Conservation (phyloP, 129 eudicot genomes). For the Tagetes patula region DNA sequence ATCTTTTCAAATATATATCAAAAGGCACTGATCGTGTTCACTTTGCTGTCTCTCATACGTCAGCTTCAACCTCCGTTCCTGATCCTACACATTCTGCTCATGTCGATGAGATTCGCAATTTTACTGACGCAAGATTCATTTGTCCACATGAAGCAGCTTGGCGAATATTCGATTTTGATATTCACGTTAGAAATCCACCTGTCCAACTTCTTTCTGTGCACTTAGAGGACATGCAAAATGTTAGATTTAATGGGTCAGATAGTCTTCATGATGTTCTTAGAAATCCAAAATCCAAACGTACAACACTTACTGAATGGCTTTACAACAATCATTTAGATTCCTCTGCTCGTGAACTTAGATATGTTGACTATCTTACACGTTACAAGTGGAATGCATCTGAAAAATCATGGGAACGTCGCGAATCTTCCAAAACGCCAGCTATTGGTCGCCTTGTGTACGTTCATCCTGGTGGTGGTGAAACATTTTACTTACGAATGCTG, state of each 20-base stretch:
- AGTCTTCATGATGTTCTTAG: not conserved
- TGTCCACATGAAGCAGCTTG: slow-evolving; percentile 30
- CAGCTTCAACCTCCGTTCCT: too few relatives aligned
- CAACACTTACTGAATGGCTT: slow-evolving; percentile 16
- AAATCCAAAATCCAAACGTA: not conserved
- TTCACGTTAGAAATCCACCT: slow-evolving; percentile 15
- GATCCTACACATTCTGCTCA: not conserved
- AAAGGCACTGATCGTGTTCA: too few relatives aligned
- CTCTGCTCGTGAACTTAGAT: not conserved
- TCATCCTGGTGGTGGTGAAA: slow-evolving; percentile 9
- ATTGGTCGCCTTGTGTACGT: not conserved
- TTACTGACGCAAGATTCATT: not conserved
- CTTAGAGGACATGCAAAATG: too few relatives aligned
- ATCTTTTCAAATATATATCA: too few relatives aligned
- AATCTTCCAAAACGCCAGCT: not conserved
- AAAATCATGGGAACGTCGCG: not conserved
- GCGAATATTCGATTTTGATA: slow-evolving; percentile 26
- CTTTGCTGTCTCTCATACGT: too few relatives aligned
- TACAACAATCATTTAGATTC: not conserved
- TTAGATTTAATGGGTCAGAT: not conserved
- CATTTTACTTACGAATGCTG: not conserved
- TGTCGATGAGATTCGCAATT: slow-evolving; percentile 22
- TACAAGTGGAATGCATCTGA: not conserved
- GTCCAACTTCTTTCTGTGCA: too few relatives aligned
- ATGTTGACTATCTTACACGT: too few relatives aligned